These are phyloP conservation scores for Codiaeum variegatum DNA, from an alignment of 441 rosid genomes.

Conservation along the genomic window DNA sequence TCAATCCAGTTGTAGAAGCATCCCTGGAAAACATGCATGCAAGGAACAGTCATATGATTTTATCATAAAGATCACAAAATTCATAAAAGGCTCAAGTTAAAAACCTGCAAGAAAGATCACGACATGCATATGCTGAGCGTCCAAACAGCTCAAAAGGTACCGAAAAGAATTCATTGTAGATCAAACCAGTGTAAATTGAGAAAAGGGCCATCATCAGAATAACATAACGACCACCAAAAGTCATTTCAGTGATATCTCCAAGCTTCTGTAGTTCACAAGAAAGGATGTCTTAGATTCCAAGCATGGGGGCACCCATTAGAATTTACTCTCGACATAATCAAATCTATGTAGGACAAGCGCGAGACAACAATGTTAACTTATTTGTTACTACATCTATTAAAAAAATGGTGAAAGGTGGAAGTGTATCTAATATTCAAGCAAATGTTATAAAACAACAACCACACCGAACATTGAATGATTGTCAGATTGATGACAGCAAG, in stretches of 20 bases:
- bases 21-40: conserved; percentile 46
- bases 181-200: conserved; percentile 85
- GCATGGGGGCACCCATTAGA: neutral
- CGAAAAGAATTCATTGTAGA: conserved; percentile 95
- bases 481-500: neutral
- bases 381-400: neutral
- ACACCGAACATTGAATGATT: conserved; percentile 6
- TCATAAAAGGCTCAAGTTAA: conserved; percentile 8
- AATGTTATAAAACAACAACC: conserved; percentile 9
- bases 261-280: conserved; percentile 53
- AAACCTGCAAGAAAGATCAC: conserved; percentile 87
- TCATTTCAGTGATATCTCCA: conserved; percentile 87
- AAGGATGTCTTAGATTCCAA: conserved; percentile 11
- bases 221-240: conserved; percentile 98
- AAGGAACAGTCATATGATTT: conserved; percentile 18
- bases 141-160: conserved; percentile 82
- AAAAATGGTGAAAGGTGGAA: neutral
- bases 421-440: neutral
- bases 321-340: neutral
- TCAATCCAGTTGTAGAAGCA: conserved; percentile 74
- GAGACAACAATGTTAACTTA: neutral
- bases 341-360: neutral
- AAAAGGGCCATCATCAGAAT: conserved; percentile 88
- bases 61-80: conserved; percentile 4
- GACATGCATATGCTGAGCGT: conserved; percentile 83